phyloP scores from a whole-genome alignment of 2,329 filamentous ascomycete species.

The Fusarium scirpi region DNA sequence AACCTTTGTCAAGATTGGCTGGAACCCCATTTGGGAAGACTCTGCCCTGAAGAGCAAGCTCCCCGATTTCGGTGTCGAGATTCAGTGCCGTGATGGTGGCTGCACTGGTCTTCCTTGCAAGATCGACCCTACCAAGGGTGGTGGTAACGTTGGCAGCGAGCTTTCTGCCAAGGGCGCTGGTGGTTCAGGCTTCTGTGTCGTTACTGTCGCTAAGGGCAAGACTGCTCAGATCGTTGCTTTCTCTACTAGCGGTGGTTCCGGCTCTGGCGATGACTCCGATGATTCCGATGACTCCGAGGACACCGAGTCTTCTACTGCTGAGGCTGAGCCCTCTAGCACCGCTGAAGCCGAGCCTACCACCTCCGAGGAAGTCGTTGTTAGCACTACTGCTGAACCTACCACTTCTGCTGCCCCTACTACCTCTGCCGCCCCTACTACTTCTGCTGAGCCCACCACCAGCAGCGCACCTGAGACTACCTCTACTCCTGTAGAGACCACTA shows the following conservation, averaged over 20 bases:
- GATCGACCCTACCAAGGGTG: slow-evolving; percentile 70
- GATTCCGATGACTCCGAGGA: slow-evolving; percentile 34
- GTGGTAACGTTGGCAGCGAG: slow-evolving; percentile 70
- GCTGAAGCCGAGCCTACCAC: slow-evolving; percentile 34
- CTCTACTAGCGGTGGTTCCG: slow-evolving; percentile 55
- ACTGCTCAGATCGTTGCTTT: slow-evolving; percentile 76
- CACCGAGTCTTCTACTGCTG: slow-evolving; percentile 21
- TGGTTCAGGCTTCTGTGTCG: slow-evolving; percentile 78
- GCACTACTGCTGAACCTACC: slow-evolving; percentile 38
- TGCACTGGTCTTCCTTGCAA: slow-evolving; percentile 82
- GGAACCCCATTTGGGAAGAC: slow-evolving; percentile 79
- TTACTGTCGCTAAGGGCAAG: slow-evolving; percentile 75
- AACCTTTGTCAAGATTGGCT: slow-evolving; percentile 81
- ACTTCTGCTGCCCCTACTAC: slow-evolving; percentile 35
- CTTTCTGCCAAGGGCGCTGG: slow-evolving; percentile 71
- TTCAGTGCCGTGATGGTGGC: slow-evolving; percentile 73
- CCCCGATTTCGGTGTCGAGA: slow-evolving; percentile 75
- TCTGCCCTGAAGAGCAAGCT: slow-evolving; percentile 65
- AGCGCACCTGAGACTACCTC: slow-evolving; percentile 24
- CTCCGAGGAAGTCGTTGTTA: slow-evolving; percentile 20
- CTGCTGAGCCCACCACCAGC: slow-evolving; percentile 25
- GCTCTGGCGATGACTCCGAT: slow-evolving; percentile 35
- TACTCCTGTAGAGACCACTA: slow-evolving; percentile 28
- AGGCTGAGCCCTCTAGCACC: slow-evolving; percentile 42
- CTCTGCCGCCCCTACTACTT: slow-evolving; percentile 34